Evolutionary conservation across 1,284 basidiomycete genomes (phyloP), one percentile per base, ranked within the genome.

Genomic region (Phylloboletellus chloephorus): DNA sequence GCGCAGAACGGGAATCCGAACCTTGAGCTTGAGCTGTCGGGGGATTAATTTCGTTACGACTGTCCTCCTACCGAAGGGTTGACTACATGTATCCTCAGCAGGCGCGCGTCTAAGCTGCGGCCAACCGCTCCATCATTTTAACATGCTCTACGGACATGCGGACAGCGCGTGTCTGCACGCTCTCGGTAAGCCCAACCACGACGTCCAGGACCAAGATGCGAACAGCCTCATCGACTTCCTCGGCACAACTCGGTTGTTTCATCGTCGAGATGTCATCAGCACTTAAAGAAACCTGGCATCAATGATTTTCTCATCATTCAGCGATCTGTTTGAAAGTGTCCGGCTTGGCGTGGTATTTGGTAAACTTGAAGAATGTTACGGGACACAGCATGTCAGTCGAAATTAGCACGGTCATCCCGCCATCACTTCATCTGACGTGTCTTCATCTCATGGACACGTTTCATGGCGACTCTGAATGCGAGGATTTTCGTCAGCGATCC

Each of bases 331-430:
- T n/a, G n/a, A n/a, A n/a, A n/a, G n/a, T n/a, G n/a, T n/a, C n/a
- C n/a, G n/a, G n/a, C n/a, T n/a, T n/a, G n/a, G n/a, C n/a, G n/a
- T n/a, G n/a, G n/a, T n/a, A n/a, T n/a, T n/a, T n/a, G n/a, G n/a
- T 33, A n/a, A 48, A 88, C 85, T 78, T 11, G 84, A 88, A 59
- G 84, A 85, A 48, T 87, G 78, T 54, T 88, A 86, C 60, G 83
- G 75, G 52, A 88, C n/a, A n/a, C n/a, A n/a, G n/a, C n/a, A n/a
- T n/a, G n/a, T n/a, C n/a, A n/a, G n/a, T n/a, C n/a, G n/a, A n/a
- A n/a, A n/a, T n/a, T n/a, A n/a, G n/a, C n/a, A 88, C 46, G 84
- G 88, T 52, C 88, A 88, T 52, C 84, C 84, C 1, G 84, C 24
- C 36, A 30, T 25, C 31, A 31, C 7, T 4, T 20, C 11, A 19